Conservation (phyloP, 345 rosid genomes). For the Physaria fendleri region DNA sequence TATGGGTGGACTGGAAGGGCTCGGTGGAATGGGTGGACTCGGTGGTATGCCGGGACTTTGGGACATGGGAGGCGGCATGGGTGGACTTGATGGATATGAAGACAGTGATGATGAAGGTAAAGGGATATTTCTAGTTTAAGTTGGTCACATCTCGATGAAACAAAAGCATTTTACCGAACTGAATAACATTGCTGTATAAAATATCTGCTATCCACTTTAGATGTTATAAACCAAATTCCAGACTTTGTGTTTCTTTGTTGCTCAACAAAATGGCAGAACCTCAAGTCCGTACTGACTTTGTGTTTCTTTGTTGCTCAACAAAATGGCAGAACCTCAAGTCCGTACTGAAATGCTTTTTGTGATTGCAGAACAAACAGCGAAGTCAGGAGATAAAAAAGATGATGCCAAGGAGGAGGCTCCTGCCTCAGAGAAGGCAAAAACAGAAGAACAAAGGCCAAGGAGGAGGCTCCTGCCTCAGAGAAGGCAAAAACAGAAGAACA, state of each 20-base stretch:
- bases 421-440: no score
- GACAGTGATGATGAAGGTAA: slow-evolving; percentile 94
- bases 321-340: no score
- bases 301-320: no score
- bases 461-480: slow-evolving; percentile 6
- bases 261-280: no score
- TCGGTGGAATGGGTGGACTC: slow-evolving; percentile 25
- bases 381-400: slow-evolving; percentile 18
- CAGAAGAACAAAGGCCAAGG: no score
- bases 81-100: slow-evolving; percentile 58
- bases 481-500: slow-evolving; percentile 14
- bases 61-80: slow-evolving; percentile 38
- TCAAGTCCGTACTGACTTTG: no score
- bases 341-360: background rate
- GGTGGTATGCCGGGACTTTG: slow-evolving; percentile 27
- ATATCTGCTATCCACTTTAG: no score
- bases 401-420: no score
- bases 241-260: no score
- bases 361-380: slow-evolving; percentile 16
- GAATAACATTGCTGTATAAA: no score
- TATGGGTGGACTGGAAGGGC: slow-evolving; percentile 29
- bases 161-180: background rate
- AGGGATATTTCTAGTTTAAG: background rate
- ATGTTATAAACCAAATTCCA: no score
- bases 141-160: slow-evolving; percentile 4